A percentile compares a stretch with the other conserved stretches of the same genome.
Conservation (phyloP, 1,284 basidiomycete genomes). For the Melampsora abietis-canadensis region DNA sequence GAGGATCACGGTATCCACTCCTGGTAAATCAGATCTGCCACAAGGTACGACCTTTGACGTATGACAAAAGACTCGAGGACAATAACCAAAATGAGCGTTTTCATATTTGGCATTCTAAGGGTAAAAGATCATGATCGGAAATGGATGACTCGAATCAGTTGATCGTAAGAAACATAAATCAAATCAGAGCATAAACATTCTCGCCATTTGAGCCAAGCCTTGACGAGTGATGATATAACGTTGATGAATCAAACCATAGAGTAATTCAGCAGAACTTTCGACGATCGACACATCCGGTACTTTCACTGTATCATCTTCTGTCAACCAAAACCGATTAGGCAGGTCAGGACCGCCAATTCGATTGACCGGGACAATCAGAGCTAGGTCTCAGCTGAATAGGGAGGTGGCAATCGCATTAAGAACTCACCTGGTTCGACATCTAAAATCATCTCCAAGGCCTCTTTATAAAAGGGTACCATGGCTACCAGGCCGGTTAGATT, state of each 20-base stretch:
- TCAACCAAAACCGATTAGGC: neutral
- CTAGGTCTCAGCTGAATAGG: neutral
- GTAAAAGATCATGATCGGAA: conserved; percentile 21
- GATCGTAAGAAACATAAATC: neutral
- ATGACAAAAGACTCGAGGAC: conserved; percentile 91
- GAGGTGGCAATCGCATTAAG: conserved; percentile 8
- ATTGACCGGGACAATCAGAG: neutral
- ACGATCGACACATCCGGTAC: conserved; percentile 88
- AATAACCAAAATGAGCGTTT: conserved; percentile 83
- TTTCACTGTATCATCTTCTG: conserved; percentile 81
- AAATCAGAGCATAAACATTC: conserved; percentile 48
- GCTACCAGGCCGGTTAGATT: conserved; percentile 93
- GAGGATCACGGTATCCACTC: conserved; percentile 96
- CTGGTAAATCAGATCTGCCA: conserved; percentile 90
- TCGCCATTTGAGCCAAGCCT: conserved; percentile 90
- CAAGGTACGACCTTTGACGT: conserved; percentile 88
- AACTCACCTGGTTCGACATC: conserved; percentile 89
- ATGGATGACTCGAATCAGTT: conserved; percentile 12
- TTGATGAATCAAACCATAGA: conserved; percentile 96
- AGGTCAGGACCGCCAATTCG: neutral
- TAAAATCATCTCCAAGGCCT: conserved; percentile 99
- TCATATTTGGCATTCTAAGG: conserved; percentile 91
- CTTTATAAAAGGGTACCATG: conserved; percentile 97
- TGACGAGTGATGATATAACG: conserved; percentile 92
- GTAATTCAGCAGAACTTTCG: conserved; percentile 91